Evolutionary conservation across 257 asterid species (phyloP), one percentile per base, ranked within the genome.

Genomic region (Petunia axillaris): DNA sequence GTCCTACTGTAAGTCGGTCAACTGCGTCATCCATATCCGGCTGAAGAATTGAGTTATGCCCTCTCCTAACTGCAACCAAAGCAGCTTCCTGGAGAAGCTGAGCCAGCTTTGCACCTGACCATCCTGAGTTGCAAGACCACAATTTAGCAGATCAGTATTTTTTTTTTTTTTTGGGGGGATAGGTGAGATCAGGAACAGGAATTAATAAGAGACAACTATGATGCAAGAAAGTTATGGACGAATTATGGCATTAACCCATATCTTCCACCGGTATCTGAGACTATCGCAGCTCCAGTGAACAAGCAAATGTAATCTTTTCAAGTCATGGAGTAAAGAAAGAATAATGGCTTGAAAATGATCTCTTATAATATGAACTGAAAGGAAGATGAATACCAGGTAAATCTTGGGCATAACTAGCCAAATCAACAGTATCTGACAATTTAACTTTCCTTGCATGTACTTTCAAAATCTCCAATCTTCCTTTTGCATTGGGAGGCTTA

Each of bases 1-100:
- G 98, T 68, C 99, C 99, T 71, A 96, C 94, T n/a, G 98, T 94
- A 44, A 96, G 97, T 75, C 99, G 91, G 82, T 91, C 97, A 57
- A 92, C 97, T n/a, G 98, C 99, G 85, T 93, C 95, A 86, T 96
- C 98, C 90, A 96, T 83, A 86, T 96, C 99, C 5, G 96, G 79
- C 38, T 87, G 88, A 83, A 94, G 86, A 84, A 96, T 92, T 60
- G 95, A 90, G 78, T 87, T 46, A 66, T 94, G 99, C 52, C 94
- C 88, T 86, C 86, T 96, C 86, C 99, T 89, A 55, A 96, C 99
- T 53, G 99, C 99, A 78, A 96, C 98, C 76, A 96, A 95, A 86
- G 99, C 98, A 40, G 98, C 97, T 88, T 96, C 99, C 82, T 94
- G 99, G 85, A 96, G 98, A 78, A 96, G 98, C 75, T 92, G 98